A percentile compares a stretch with the other conserved stretches of the same genome.
These are phyloP conservation scores for Aureobasidium sp. DNA, from an alignment of 2,329 filamentous ascomycete species.

Conservation along the genomic window DNA sequence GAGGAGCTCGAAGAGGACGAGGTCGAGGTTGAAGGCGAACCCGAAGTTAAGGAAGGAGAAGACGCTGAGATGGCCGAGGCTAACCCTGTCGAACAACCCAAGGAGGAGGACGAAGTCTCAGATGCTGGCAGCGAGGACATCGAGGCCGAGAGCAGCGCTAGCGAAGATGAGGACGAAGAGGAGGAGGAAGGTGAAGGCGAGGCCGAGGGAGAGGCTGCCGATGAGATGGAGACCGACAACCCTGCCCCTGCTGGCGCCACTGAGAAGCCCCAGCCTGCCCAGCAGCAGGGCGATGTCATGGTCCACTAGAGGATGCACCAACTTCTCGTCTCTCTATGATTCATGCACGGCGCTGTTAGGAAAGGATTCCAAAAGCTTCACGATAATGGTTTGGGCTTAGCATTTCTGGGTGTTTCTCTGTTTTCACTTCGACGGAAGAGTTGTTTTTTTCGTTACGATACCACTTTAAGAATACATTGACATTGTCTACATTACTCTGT, in stretches of 20 bases:
- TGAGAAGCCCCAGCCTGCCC: neutral
- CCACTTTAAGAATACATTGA: constrained; percentile 1
- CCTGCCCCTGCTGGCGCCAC: neutral
- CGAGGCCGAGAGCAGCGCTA: constrained; percentile 66
- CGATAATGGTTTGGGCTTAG: constrained; percentile 5
- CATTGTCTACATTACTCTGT: neutral
- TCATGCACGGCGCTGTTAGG: constrained; percentile 8
- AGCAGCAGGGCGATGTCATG: constrained; percentile 16
- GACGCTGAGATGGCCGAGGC: constrained; percentile 70
- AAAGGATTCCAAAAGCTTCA: constrained; percentile 3
- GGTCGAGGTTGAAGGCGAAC: constrained; percentile 39
- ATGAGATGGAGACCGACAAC: constrained; percentile 20
- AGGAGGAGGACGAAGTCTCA: constrained; percentile 56
- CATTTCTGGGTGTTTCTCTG: constrained; percentile 8
- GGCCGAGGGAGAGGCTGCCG: constrained; percentile 33
- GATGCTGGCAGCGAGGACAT: constrained; percentile 73
- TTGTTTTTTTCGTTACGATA: neutral
- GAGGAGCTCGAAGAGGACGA: constrained; percentile 66
- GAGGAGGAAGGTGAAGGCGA: constrained; percentile 53
- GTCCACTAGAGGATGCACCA: constrained; percentile 13
- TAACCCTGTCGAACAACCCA: constrained; percentile 44
- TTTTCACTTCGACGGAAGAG: neutral
- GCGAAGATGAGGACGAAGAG: constrained; percentile 61
- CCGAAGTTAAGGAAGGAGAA: constrained; percentile 39
- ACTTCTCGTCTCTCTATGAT: constrained; percentile 1